Evolutionary conservation across 2,329 filamentous ascomycete genomes (phyloP), one percentile per base, ranked within the genome.

Genomic region (Sporothrix pseudoabietina): DNA sequence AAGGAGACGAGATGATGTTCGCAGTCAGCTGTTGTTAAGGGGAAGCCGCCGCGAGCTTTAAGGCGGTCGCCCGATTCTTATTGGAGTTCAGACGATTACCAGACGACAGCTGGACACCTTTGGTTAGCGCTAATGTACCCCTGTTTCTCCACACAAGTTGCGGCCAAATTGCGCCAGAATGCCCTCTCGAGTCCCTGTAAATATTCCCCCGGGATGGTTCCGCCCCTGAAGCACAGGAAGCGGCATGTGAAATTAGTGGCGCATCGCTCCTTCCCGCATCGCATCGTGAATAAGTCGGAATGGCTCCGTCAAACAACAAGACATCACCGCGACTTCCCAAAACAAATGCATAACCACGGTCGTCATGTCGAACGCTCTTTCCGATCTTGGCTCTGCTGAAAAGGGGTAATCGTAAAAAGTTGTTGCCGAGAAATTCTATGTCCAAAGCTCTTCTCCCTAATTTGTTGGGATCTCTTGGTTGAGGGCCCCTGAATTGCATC

Each of bases 91-190:
- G 4, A 35, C 35, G 8, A 35, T 8, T 8, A 35, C 35, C 44
- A 49, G 44, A 49, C 44, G 41, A 44, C 41, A 44, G 14, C 44
- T 14, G 44, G 4, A 49, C 39, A 66, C 22, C 39, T 41, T 12
- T 4, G 9, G 0, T 26, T 55, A 54, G 49, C 66, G 66, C 66
- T 22, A 26, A 14, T 69, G 10, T 19, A 59, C 52, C 52, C 68
- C 68, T 69, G 66, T 32, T 69, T 69, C 49, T 32, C 66, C 49
- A 30, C 5, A n/a, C 1, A 16, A 69, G 52, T 10, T 66, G 16
- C 39, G n/a, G n/a, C n/a, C 41, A 35, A 12, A 12, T 19, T 39
- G 16, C 16, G 57, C 57, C 44, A 39, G 35, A 59, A 19, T 9
- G 12, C 12, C 26, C 26, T 26, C 19, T 54, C 52, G n/a, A 54